Evolutionary conservation across 1,284 basidiomycete genomes (phyloP).

Genomic region (Cystobasidiaceae sp.): DNA sequence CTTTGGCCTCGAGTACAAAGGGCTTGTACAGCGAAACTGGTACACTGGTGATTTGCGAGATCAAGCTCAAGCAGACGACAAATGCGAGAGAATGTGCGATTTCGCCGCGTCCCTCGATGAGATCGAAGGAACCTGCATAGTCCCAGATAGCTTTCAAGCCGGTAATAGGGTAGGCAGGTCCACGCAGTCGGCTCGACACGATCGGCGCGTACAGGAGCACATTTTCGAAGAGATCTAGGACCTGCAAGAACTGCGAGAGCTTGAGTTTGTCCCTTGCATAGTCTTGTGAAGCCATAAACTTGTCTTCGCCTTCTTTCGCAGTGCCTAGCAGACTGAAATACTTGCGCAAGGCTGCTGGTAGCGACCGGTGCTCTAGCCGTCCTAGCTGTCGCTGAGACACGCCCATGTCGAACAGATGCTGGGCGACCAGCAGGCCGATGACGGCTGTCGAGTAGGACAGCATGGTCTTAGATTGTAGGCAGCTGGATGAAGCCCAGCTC

Average conservation of each 20-base stretch:
- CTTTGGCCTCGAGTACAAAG: constrained; percentile 89
- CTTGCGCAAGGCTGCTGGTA: constrained; percentile 34
- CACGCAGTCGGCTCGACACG: constrained; percentile 43
- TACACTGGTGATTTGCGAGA: constrained; percentile 56
- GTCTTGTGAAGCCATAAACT: constrained; percentile 79
- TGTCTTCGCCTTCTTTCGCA: too few relatives aligned
- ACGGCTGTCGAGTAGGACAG: constrained; percentile 13
- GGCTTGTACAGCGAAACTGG: constrained; percentile 78
- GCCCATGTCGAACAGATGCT: constrained; percentile 20
- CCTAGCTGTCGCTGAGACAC: constrained; percentile 14
- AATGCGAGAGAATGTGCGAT: constrained; percentile 80
- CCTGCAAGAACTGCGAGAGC: constrained; percentile 66
- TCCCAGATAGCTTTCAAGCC: constrained; percentile 35
- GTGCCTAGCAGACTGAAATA: too few relatives aligned
- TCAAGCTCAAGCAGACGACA: constrained; percentile 60
- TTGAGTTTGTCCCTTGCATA: constrained; percentile 91
- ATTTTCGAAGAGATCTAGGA: constrained; percentile 69
- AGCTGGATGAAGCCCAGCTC: too few relatives aligned
- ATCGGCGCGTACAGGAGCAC: constrained; percentile 53
- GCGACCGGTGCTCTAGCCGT: constrained; percentile 10
- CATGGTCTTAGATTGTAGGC: too few relatives aligned
- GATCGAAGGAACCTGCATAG: constrained; percentile 25
- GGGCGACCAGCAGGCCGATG: background rate
- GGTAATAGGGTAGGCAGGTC: constrained; percentile 4
- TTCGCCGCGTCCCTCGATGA: constrained; percentile 48